phyloP scores from a whole-genome alignment of 2,329 filamentous ascomycete genomes.

The Fusarium sp. region DNA sequence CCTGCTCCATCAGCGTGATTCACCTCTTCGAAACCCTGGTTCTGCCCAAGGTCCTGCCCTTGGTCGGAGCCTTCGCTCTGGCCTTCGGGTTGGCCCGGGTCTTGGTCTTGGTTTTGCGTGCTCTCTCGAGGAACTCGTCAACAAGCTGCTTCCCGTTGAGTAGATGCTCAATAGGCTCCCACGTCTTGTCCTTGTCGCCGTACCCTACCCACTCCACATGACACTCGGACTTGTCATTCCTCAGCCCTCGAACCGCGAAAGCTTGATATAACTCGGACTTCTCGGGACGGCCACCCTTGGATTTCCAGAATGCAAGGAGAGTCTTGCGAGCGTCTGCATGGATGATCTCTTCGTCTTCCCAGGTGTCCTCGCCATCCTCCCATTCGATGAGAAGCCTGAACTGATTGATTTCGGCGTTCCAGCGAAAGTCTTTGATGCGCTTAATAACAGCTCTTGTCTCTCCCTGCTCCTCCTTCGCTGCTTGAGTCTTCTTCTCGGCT shows the following conservation, averaged over 20 bases:
- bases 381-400: slow-evolving; percentile 55
- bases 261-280: slow-evolving; percentile 54
- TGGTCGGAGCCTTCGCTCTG: not conserved
- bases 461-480: slow-evolving; percentile 6
- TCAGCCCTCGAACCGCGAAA: slow-evolving; percentile 53
- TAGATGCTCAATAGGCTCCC: slow-evolving; percentile 52
- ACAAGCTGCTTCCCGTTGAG: slow-evolving; percentile 45
- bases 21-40: slow-evolving; percentile 9
- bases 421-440: slow-evolving; percentile 50
- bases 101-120: slow-evolving; percentile 32
- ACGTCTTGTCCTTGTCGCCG: slow-evolving; percentile 49
- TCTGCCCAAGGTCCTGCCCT: slow-evolving; percentile 8
- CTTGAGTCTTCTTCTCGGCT: not conserved
- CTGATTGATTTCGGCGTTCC: slow-evolving; percentile 42
- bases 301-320: slow-evolving; percentile 55
- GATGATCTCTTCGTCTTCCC: slow-evolving; percentile 55
- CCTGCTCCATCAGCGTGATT: not conserved
- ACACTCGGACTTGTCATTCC: slow-evolving; percentile 48
- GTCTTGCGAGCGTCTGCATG: slow-evolving; percentile 53
- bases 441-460: slow-evolving; percentile 34
- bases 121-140: slow-evolving; percentile 48
- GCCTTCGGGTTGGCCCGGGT: not conserved
- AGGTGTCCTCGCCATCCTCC: slow-evolving; percentile 51
- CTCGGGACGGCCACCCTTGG: slow-evolving; percentile 50
- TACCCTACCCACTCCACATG: slow-evolving; percentile 58